Evolutionary conservation across 2,329 filamentous ascomycete species (phyloP), one percentile per base, ranked within the genome.

Genomic region (Cordyceps cicadae): DNA sequence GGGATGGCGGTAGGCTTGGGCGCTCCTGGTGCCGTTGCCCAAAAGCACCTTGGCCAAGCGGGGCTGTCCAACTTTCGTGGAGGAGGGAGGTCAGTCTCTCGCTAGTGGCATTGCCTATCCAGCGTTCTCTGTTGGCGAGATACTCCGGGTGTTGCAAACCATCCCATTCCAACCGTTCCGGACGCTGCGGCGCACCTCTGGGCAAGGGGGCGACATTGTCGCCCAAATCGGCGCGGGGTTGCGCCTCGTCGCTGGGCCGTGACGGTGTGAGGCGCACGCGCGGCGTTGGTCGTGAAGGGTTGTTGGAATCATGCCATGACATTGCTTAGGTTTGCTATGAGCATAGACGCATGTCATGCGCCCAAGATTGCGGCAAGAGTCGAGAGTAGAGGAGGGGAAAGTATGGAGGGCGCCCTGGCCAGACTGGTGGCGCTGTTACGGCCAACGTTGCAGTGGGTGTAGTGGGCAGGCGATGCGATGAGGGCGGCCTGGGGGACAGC

Each of bases 281-380:
- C 3, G 39, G 57, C 29, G 57, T 49, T 17, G 26, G 57, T 37
- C 41, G 26, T 7, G 49, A 37, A 4, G 57, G 19, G 15, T 59
- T 34, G 24, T 59, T 59, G 39, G 57, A 59, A 24, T 59, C 48
- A 21, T 52, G 49, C 57, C 57, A 59, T 46, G 57, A 53, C 57
- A 59, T 59, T 41, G 15, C 51, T 32, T 9, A 59, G 11, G 17
- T 24, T n/a, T 45, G 56, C 45, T 14, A 26, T 45, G 45, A 19
- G 43, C 3, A 4, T 6, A 19, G n/a, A 55, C 14, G 43, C n/a
- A 37, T 56, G 26, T 29, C 45, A 57, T 41, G 46, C 24, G 21
- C 15, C 46, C 43, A 21, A 34, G 19, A 41, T 49, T 17, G 54
- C 43, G 26, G 24, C 19, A 37, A 48, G n/a, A 34, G 54, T 49